Evolutionary conservation across 2,329 filamentous ascomycete species (phyloP), one percentile per base, ranked within the genome.

Genomic region (Bisporella sp.): DNA sequence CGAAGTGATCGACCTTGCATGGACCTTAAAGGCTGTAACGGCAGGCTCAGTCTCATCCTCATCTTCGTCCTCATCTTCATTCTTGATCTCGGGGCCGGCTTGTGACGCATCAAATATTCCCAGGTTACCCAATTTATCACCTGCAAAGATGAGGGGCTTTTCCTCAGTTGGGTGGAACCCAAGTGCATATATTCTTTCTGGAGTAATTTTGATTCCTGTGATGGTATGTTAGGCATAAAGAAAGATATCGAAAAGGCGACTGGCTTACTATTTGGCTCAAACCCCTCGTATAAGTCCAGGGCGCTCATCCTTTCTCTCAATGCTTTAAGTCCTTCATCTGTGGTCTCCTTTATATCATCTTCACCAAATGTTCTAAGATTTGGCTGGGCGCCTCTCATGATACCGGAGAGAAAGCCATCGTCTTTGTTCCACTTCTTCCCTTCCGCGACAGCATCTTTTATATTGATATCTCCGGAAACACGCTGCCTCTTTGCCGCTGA

Each of bases 101-200:
- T 95, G 89, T 0, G 87, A 91, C 1, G 85, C 90, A 64, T 99
- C 92, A 49, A 96, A 92, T 1, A 99, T 81, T 0, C 93, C 93
- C 52, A 97, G 75, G 29, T 89, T 87, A 1, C 93, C 92, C 57
- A 95, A 78, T 66, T 99, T 99, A 62, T 99, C 93, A 8, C 92
- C 92, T 0, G 92, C 92, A 64, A 99, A 95, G 1, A 97, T 78
- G 3, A 99, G 74, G 0, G 91, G 83, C 62, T 97, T 97, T 3
- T 91, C 82, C 51, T 83, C 75, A 0, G 84, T 91, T 0, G 93
- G 93, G 61, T 99, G 93, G 59, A 99, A 92, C 0, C 85, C 83
- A 60, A 97, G 81, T 0, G 87, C 78, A 63, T 97, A 99, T 11
- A 95, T 79, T 48, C 92, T 74, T 59, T 96, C 89, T 0, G 90